Percentiles rank a stretch among this genome's conserved stretches.
Conservation (phyloP, 441 rosid genomes). For the Heliophila coronopifolia region DNA sequence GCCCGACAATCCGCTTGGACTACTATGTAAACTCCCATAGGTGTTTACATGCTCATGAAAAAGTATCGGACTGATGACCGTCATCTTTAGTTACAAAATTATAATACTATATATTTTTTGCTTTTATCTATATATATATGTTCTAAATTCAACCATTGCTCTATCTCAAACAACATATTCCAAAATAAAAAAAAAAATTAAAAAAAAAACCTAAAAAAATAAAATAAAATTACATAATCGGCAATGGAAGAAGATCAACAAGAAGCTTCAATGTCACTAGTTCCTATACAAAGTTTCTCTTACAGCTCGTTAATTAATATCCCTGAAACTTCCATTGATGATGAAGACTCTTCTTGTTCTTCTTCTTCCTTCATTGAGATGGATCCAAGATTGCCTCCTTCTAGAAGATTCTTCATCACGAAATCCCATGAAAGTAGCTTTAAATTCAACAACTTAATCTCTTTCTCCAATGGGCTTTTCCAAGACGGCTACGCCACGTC, state of each 20-base stretch:
- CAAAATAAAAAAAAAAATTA: background rate
- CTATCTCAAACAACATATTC: slow-evolving; percentile 17
- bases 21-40: too few relatives aligned
- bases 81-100: slow-evolving; percentile 7
- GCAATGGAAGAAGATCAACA: slow-evolving; percentile 29
- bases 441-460: slow-evolving; percentile 53
- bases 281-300: slow-evolving; percentile 86
- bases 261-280: slow-evolving; percentile 48
- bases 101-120: slow-evolving; percentile 29
- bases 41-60: too few relatives aligned
- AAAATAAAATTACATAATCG: too few relatives aligned
- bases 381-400: slow-evolving; percentile 91
- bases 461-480: slow-evolving; percentile 71
- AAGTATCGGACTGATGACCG: too few relatives aligned
- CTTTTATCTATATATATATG: slow-evolving; percentile 34
- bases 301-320: slow-evolving; percentile 82
- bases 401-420: slow-evolving; percentile 66
- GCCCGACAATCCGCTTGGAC: too few relatives aligned
- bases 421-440: slow-evolving; percentile 69
- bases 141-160: slow-evolving; percentile 19
- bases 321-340: slow-evolving; percentile 39
- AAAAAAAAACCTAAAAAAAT: background rate
- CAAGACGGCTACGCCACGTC: slow-evolving; percentile 54
- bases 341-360: slow-evolving; percentile 71
- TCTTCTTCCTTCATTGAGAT: slow-evolving; percentile 85